Conservation (phyloP, 2,329 filamentous ascomycete species). For the Kalmusia sp. region DNA sequence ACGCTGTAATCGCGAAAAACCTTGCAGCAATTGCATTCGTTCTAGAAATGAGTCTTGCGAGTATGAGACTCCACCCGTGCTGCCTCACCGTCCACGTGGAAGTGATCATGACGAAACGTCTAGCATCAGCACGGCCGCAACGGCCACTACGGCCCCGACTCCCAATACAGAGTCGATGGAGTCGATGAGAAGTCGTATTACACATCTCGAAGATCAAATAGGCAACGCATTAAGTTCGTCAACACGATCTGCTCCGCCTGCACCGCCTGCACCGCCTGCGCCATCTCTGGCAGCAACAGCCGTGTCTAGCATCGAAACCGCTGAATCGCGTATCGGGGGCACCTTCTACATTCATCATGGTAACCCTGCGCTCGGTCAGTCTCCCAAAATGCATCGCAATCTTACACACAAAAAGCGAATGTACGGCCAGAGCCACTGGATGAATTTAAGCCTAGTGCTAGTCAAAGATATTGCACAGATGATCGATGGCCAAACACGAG, state of each 20-base stretch:
- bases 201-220: slow-evolving; percentile 55
- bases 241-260: slow-evolving; percentile 19
- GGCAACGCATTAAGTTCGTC: slow-evolving; percentile 8
- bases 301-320: slow-evolving; percentile 44
- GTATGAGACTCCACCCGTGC: slow-evolving; percentile 47
- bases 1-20: slow-evolving; percentile 64
- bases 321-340: slow-evolving; percentile 49
- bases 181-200: slow-evolving; percentile 49
- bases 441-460: slow-evolving; percentile 54
- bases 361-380: slow-evolving; percentile 36
- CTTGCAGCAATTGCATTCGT: slow-evolving; percentile 67
- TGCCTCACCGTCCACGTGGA: background rate
- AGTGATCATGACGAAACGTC: background rate
- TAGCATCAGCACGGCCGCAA: slow-evolving; percentile 21
- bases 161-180: slow-evolving; percentile 49
- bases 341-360: slow-evolving; percentile 55
- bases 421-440: slow-evolving; percentile 66
- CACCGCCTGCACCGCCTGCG: slow-evolving; percentile 20
- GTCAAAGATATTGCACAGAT: slow-evolving; percentile 55
- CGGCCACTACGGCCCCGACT: slow-evolving; percentile 29
- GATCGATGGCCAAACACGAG: slow-evolving; percentile 51
- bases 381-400: slow-evolving; percentile 48
- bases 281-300: slow-evolving; percentile 23
- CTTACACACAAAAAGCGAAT: slow-evolving; percentile 63
- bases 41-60: slow-evolving; percentile 63